phyloP scores from a whole-genome alignment of 331 rosid genomes.

The Ulmus americana region DNA sequence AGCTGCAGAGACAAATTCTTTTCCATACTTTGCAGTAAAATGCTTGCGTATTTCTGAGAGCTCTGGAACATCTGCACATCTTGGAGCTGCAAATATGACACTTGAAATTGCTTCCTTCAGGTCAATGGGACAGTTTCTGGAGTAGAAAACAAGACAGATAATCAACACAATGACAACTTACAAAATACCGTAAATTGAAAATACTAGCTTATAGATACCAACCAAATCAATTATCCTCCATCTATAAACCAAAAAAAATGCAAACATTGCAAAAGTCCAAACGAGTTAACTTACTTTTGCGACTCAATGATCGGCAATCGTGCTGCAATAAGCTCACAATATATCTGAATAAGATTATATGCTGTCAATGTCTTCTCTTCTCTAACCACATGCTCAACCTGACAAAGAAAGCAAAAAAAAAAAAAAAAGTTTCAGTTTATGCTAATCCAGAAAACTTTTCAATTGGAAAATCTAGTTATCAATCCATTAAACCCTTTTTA shows the following conservation, averaged over 20 bases:
- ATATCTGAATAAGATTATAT: slow-evolving; percentile 76
- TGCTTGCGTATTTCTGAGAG: slow-evolving; percentile 74
- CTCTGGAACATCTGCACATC: slow-evolving; percentile 89
- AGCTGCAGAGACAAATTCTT: slow-evolving; percentile 75
- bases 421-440: not conserved
- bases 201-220: not conserved
- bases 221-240: not conserved
- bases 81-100: slow-evolving; percentile 80
- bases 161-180: slow-evolving; percentile 12
- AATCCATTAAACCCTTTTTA: no score
- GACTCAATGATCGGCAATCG: slow-evolving; percentile 83
- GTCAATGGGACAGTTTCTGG: slow-evolving; percentile 77
- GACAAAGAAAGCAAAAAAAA: slow-evolving; percentile 5
- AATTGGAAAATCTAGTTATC: no score
- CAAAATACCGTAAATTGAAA: not conserved
- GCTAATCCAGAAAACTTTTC: not conserved
- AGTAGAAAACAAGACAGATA: not conserved
- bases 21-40: slow-evolving; percentile 72
- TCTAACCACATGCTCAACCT: slow-evolving; percentile 94
- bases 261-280: not conserved
- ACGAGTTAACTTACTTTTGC: slow-evolving; percentile 56
- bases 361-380: slow-evolving; percentile 88
- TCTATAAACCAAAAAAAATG: slow-evolving; percentile 4
- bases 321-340: slow-evolving; percentile 77
- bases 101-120: slow-evolving; percentile 88